Conservation (phyloP, 2,329 filamentous ascomycete genomes). For the Penicillium crustosum region DNA sequence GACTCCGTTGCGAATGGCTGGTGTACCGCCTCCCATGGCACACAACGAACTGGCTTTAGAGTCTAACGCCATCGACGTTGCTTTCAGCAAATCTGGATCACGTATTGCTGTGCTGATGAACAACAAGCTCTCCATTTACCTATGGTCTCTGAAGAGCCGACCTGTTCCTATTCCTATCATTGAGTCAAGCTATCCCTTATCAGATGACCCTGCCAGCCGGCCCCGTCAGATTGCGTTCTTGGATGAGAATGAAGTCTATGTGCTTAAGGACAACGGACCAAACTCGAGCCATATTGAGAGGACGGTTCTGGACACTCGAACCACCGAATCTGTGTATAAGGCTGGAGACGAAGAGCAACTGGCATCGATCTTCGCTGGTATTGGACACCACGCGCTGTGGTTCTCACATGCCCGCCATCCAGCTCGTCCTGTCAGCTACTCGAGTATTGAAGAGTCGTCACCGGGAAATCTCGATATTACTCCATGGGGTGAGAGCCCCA, state of each 20-base stretch:
- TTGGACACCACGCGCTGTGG: slow-evolving; percentile 40
- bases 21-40: slow-evolving; percentile 90
- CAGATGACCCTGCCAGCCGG: slow-evolving; percentile 29
- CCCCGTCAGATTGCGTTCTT: slow-evolving; percentile 51
- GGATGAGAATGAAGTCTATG: slow-evolving; percentile 42
- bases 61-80: slow-evolving; percentile 69
- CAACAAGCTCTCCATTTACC: slow-evolving; percentile 65
- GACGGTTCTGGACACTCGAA: slow-evolving; percentile 37
- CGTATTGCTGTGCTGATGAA: slow-evolving; percentile 72
- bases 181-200: slow-evolving; percentile 40
- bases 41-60: slow-evolving; percentile 68
- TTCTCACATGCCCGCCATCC: slow-evolving; percentile 33
- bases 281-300: slow-evolving; percentile 33
- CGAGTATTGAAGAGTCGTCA: slow-evolving; percentile 23
- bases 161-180: slow-evolving; percentile 40
- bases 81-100: slow-evolving; percentile 65
- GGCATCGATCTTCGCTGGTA: slow-evolving; percentile 38
- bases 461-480: slow-evolving; percentile 19
- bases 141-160: slow-evolving; percentile 60
- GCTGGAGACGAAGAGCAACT: slow-evolving; percentile 36
- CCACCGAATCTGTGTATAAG: slow-evolving; percentile 32
- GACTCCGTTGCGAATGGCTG: slow-evolving; percentile 79
- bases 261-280: slow-evolving; percentile 41
- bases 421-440: slow-evolving; percentile 33
- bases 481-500: slow-evolving; percentile 35